Evolutionary conservation across 768 basidiomycete genomes (phyloP).

Genomic region (Phaeotremella fagi): DNA sequence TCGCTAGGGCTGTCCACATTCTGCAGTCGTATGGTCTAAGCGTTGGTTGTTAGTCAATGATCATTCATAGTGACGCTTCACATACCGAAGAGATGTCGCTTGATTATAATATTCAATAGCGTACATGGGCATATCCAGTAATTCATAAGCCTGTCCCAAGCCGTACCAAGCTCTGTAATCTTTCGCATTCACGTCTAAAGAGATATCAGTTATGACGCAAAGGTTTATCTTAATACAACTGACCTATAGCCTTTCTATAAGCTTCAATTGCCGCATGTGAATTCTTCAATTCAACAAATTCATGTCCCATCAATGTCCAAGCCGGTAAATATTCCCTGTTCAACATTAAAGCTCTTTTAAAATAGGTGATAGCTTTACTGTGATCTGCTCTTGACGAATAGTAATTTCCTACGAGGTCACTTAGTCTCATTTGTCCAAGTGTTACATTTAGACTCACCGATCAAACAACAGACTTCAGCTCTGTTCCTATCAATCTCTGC

Average conservation of each 20-base stretch:
- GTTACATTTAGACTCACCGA: constrained; percentile 60
- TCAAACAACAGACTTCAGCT: constrained; percentile 91
- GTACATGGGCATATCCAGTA: constrained; percentile 94
- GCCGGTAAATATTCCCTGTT: constrained; percentile 92
- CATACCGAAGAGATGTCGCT: constrained; percentile 82
- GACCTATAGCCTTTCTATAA: constrained; percentile 90
- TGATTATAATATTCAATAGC: constrained; percentile 94
- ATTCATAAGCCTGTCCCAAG: constrained; percentile 93
- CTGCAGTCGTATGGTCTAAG: constrained; percentile 88
- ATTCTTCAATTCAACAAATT: constrained; percentile 98
- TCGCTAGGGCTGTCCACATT: constrained; percentile 90
- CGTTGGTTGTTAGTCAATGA: neutral
- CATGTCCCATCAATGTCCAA: constrained; percentile 99
- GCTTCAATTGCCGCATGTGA: constrained; percentile 98
- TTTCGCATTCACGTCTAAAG: constrained; percentile 83
- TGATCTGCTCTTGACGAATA: constrained; percentile 90
- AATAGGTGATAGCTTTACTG: constrained; percentile 93
- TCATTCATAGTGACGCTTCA: constrained; percentile 1
- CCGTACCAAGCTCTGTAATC: constrained; percentile 99
- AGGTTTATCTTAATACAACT: constrained; percentile 32
- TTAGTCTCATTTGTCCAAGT: neutral
- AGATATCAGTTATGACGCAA: neutral
- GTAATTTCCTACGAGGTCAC: constrained; percentile 70
- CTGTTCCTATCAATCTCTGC: constrained; percentile 82
- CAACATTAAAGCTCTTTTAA: constrained; percentile 86